A percentile compares a stretch with the other conserved stretches of the same genome.
These are phyloP conservation scores for Phialophora expanda DNA, from an alignment of 2,329 filamentous ascomycete species.

Conservation along the genomic window DNA sequence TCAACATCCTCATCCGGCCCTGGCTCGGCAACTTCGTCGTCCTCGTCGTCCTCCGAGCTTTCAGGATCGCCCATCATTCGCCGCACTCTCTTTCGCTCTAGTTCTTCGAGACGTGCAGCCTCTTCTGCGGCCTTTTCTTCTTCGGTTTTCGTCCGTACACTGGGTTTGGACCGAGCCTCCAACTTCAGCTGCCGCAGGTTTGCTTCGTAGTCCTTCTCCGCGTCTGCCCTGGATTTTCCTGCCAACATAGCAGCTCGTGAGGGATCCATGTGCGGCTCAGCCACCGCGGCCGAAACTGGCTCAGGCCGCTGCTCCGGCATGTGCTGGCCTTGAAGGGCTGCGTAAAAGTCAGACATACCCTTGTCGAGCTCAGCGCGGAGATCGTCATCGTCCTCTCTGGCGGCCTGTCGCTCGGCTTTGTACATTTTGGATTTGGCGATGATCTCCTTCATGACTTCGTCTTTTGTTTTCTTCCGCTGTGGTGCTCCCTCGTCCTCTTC, in stretches of 20 bases:
- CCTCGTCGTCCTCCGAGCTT: slow-evolving; percentile 64
- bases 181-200: slow-evolving; percentile 80
- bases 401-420: slow-evolving; percentile 91
- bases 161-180: slow-evolving; percentile 83
- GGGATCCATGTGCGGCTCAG: slow-evolving; percentile 63
- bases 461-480: slow-evolving; percentile 89
- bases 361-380: slow-evolving; percentile 82
- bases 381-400: slow-evolving; percentile 92
- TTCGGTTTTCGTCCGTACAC: slow-evolving; percentile 86
- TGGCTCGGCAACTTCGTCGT: slow-evolving; percentile 43
- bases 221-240: slow-evolving; percentile 66
- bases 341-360: slow-evolving; percentile 76
- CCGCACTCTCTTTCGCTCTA: slow-evolving; percentile 80
- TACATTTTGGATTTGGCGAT: slow-evolving; percentile 96
- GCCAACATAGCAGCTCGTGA: slow-evolving; percentile 66
- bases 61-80: slow-evolving; percentile 86
- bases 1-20: slow-evolving; percentile 58
- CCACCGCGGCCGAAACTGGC: slow-evolving; percentile 50
- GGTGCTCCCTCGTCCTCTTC: slow-evolving; percentile 61
- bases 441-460: slow-evolving; percentile 96
- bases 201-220: slow-evolving; percentile 87
- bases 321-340: slow-evolving; percentile 67
- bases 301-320: slow-evolving; percentile 58
- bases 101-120: slow-evolving; percentile 73
- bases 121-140: slow-evolving; percentile 83